Percentiles rank a stretch among this genome's conserved stretches.
Conservation (phyloP, 1,139 yeast species). For the Blastobotrys persicus region DNA sequence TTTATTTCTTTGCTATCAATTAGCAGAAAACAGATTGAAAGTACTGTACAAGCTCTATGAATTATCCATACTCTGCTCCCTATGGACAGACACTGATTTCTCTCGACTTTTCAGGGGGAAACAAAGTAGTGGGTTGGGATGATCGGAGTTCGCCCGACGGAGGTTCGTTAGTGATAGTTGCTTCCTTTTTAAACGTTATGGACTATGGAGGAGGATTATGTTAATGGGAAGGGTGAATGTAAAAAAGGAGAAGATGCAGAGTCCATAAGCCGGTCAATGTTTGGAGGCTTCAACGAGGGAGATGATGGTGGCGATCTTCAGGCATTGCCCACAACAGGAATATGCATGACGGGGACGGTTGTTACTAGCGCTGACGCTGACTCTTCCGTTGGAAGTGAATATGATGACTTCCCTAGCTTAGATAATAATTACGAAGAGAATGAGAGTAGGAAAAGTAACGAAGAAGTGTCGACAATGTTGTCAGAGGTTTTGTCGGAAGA, state of each 20-base stretch:
- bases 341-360: constrained; percentile 21
- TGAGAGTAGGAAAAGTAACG: background rate
- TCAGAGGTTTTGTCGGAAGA: constrained; percentile 28
- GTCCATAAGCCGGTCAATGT: background rate
- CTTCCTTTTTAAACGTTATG: too few species aligned
- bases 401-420: background rate
- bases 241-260: background rate
- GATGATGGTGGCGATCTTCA: constrained; percentile 19
- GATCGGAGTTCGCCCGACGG: too few species aligned
- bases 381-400: background rate
- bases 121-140: too few species aligned
- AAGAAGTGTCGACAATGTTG: constrained; percentile 24
- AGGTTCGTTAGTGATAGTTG: too few species aligned
- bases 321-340: constrained; percentile 28
- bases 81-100: too few species aligned
- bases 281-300: background rate
- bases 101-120: too few species aligned
- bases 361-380: constrained; percentile 18
- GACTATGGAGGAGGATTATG: background rate
- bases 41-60: too few species aligned
- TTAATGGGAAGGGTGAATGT: background rate
- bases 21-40: too few species aligned
- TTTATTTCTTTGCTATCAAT: too few species aligned
- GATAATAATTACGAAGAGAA: background rate
- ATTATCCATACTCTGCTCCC: too few species aligned